These are phyloP conservation scores for Penicillium hesseltinei DNA, from an alignment of 2,329 filamentous ascomycete species.

Conservation along the genomic window DNA sequence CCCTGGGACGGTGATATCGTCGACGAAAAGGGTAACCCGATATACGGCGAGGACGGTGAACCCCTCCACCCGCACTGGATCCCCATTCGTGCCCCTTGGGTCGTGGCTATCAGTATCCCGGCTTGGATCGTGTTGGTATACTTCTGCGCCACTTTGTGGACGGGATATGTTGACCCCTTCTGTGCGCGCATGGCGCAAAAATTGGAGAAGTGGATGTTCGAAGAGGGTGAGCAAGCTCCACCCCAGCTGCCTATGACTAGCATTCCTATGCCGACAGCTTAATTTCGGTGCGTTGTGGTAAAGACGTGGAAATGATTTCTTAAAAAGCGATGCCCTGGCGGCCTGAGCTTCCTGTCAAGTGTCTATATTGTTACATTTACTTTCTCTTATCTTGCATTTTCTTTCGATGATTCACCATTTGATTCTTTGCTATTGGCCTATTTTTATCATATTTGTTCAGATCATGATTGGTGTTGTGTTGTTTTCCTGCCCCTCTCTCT, in stretches of 20 bases:
- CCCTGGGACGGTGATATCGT: conserved; percentile 37
- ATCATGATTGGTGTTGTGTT: conserved; percentile 1
- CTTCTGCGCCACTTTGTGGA: conserved; percentile 51
- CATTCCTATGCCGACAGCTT: conserved; percentile 27
- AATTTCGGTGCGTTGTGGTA: background rate
- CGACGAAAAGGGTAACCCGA: conserved; percentile 16
- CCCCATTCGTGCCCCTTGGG: conserved; percentile 39
- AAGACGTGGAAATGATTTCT: background rate
- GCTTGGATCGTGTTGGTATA: conserved; percentile 51
- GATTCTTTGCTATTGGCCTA: background rate
- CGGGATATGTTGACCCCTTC: conserved; percentile 51
- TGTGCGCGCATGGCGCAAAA: conserved; percentile 51
- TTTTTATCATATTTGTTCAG: background rate
- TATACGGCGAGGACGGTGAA: conserved; percentile 39
- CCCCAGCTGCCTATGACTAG: conserved; percentile 22
- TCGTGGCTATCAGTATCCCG: conserved; percentile 46
- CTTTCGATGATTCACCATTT: background rate
- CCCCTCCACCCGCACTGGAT: conserved; percentile 45
- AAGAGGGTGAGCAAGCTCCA: conserved; percentile 39
- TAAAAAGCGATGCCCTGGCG: conserved; percentile 7
- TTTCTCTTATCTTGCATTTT: background rate
- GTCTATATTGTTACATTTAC: background rate
- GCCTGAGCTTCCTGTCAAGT: conserved; percentile 1
- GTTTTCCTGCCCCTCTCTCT: background rate
- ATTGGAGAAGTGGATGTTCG: conserved; percentile 51